Evolutionary conservation across 805 yeast species (phyloP).

Genomic region (Nakazawaea ambrosiae): DNA sequence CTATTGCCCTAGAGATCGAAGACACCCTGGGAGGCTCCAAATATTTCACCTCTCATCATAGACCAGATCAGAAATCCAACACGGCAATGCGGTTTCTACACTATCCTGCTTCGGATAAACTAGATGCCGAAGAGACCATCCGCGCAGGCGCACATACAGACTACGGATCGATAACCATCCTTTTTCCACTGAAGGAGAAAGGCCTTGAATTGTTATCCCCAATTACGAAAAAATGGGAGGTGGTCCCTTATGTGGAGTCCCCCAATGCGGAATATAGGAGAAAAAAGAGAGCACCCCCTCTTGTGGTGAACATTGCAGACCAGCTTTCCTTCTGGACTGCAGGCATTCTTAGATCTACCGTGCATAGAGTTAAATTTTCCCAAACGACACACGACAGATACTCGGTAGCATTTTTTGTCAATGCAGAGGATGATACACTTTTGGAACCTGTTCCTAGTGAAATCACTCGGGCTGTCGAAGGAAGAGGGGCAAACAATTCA

Average conservation of each 20-base stretch:
- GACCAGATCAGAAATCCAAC: constrained; percentile 44
- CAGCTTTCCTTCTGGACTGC: constrained; percentile 64
- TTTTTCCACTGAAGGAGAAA: constrained; percentile 59
- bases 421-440: constrained; percentile 51
- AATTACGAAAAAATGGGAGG: constrained; percentile 41
- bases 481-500: constrained; percentile 16
- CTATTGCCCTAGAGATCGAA: constrained; percentile 53
- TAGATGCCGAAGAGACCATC: constrained; percentile 40
- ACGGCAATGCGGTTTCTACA: constrained; percentile 42
- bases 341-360: constrained; percentile 54
- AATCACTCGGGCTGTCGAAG: constrained; percentile 6
- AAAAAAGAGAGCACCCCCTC: constrained; percentile 44
- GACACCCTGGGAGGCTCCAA: constrained; percentile 36
- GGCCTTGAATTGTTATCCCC: constrained; percentile 51
- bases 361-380: constrained; percentile 49
- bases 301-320: constrained; percentile 64
- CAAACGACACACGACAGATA: constrained; percentile 37
- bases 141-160: constrained; percentile 77
- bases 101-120: constrained; percentile 32
- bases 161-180: constrained; percentile 57
- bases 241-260: constrained; percentile 46
- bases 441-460: constrained; percentile 59
- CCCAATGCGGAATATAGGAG: constrained; percentile 31
- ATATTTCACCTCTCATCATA: constrained; percentile 56
- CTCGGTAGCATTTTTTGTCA: constrained; percentile 63